These are phyloP conservation scores for Aureobasidium vineae DNA, from an alignment of 2,329 filamentous ascomycete species.

Conservation along the genomic window DNA sequence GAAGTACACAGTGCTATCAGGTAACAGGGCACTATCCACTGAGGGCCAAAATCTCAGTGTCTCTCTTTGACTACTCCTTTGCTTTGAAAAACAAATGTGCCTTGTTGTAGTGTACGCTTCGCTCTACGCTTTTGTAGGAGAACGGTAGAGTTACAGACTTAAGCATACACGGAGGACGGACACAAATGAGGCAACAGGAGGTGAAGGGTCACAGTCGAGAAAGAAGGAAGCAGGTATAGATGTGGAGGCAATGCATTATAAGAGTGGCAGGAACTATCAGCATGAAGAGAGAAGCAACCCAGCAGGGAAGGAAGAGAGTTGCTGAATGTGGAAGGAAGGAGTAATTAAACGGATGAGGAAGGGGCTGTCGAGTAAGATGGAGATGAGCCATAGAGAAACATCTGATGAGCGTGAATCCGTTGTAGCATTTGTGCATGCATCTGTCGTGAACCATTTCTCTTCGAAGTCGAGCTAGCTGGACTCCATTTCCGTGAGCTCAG, in stretches of 20 bases:
- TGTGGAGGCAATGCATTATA: background rate
- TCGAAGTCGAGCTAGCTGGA: background rate
- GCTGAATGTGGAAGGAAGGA: background rate
- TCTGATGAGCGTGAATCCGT: background rate
- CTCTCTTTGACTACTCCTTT: too few species aligned
- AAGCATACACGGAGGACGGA: too few species aligned
- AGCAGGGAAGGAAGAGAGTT: background rate
- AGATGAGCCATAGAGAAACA: background rate
- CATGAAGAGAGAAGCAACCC: background rate
- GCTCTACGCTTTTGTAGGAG: too few species aligned
- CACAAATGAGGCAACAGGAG: background rate
- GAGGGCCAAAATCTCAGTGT: too few species aligned
- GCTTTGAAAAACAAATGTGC: too few species aligned
- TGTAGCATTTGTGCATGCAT: background rate
- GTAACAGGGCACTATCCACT: too few species aligned
- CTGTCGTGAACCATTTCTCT: background rate
- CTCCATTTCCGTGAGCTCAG: slow-evolving; percentile 20
- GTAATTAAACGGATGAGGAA: background rate
- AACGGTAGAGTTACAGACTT: too few species aligned
- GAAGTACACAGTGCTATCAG: too few species aligned
- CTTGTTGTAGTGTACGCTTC: too few species aligned
- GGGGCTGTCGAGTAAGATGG: background rate
- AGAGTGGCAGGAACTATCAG: background rate
- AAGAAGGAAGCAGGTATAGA: background rate
- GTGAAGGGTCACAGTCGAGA: background rate